Evolutionary conservation across 2,329 filamentous ascomycete species (phyloP), one percentile per base, ranked within the genome.

Genomic region (Metarhizium anisopliae): DNA sequence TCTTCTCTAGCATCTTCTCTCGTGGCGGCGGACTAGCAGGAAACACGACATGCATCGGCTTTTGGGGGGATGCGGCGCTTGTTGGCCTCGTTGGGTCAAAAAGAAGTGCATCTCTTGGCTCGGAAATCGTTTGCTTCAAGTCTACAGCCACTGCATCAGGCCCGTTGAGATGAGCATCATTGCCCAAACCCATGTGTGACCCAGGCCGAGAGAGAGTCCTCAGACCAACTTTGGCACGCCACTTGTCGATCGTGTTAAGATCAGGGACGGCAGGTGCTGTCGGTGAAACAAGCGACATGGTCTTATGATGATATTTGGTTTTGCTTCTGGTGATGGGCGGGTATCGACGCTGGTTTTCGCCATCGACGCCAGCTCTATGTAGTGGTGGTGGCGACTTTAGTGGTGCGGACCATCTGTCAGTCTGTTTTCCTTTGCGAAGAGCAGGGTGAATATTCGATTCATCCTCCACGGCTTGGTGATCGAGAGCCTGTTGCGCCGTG

Each of bases 261-360:
- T 70, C 70, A 5, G 68, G 66, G 18, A 66, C 56, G 0, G 64
- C 55, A 1, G 68, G 62, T 1, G 66, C 61, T 13, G 66, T 64
- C 2, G 68, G 63, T 0, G 66, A 64, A 6, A 66, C 58, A 8
- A 65, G 55, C 1, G 63, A 61, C n/a, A 66, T 65, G 6, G 63
- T 61, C 51, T 65, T 68, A 4, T 58, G 59, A 0, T 64, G 59
- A 2, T 52, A 57, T 25, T 63, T 67, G n/a, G 67, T 65, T 30
- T 63, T 67, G n/a, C 67, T 65, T 30, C 69, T 65, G 1, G 72
- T 68, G 51, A 72, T 73, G 7, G 71, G 72, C 1, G 71, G 71
- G 38, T 73, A 73, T 1, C 66, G 62, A 52, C 68, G 63, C 2
- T 62, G 59, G 47, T 63, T 63, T 5, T 70, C 66, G 2, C 61